These are phyloP conservation scores for Populus hybrid DNA, from an alignment of 441 rosid genomes.

Conservation along the genomic window DNA sequence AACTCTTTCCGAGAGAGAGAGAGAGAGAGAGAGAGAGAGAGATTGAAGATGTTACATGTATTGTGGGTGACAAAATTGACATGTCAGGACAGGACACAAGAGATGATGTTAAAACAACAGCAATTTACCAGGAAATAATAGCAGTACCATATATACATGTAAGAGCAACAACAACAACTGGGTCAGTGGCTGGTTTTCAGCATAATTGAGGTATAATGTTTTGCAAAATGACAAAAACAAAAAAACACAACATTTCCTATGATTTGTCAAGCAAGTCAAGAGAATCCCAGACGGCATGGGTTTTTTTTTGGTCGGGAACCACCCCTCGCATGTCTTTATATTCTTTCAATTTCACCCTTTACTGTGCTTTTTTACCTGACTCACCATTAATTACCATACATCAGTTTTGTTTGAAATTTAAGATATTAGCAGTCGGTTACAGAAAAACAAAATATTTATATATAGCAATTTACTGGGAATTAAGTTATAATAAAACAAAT, in stretches of 20 bases:
- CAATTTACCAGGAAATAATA: background rate
- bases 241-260: background rate
- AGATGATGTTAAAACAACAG: slow-evolving; percentile 1
- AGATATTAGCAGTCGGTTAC: too few species aligned
- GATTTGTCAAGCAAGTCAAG: background rate
- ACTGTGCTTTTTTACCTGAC: background rate
- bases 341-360: background rate
- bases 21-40: too few species aligned
- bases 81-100: background rate
- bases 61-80: background rate
- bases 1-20: background rate
- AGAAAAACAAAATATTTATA: too few species aligned
- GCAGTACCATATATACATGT: too few species aligned
- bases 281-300: slow-evolving; percentile 10
- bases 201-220: slow-evolving; percentile 9
- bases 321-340: background rate
- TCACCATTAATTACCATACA: too few species aligned
- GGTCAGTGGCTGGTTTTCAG: background rate
- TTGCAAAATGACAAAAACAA: slow-evolving; percentile 2
- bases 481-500: too few species aligned
- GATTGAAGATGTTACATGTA: background rate
- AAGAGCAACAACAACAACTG: background rate
- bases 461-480: too few species aligned
- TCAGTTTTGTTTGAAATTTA: too few species aligned
- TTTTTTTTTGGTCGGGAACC: background rate